These are phyloP conservation scores for Calocybe cyanea DNA, from an alignment of 768 basidiomycete species.

Conservation along the genomic window DNA sequence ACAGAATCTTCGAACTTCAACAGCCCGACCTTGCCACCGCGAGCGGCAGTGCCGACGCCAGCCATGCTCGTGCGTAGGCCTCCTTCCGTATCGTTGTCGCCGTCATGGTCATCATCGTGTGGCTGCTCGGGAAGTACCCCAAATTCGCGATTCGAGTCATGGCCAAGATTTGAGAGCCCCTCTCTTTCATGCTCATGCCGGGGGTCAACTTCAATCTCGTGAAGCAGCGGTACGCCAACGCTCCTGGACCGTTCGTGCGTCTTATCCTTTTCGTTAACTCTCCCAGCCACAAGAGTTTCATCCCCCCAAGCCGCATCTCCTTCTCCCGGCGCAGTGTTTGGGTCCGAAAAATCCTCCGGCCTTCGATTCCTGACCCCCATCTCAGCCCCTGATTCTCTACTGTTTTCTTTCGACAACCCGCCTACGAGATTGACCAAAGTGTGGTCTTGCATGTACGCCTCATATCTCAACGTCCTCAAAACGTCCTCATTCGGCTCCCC, in stretches of 20 bases:
- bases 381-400: slow-evolving; percentile 20
- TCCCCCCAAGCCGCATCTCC: slow-evolving; percentile 13
- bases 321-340: slow-evolving; percentile 1
- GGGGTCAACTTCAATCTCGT: slow-evolving; percentile 20
- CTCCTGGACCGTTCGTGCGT: slow-evolving; percentile 24
- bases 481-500: slow-evolving; percentile 9
- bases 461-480: slow-evolving; percentile 35
- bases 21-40: slow-evolving; percentile 24
- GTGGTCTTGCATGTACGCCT: slow-evolving; percentile 34
- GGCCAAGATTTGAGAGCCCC: not conserved
- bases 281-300: slow-evolving; percentile 16
- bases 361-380: slow-evolving; percentile 2
- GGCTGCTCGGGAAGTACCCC: slow-evolving; percentile 9
- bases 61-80: slow-evolving; percentile 32
- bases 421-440: slow-evolving; percentile 23
- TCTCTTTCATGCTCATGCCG: slow-evolving; percentile 3
- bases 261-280: slow-evolving; percentile 5
- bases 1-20: slow-evolving; percentile 1
- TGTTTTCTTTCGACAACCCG: slow-evolving; percentile 22
- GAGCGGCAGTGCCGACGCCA: slow-evolving; percentile 40
- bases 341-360: slow-evolving; percentile 11
- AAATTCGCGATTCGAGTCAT: slow-evolving; percentile 1
- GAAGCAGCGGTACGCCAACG: slow-evolving; percentile 25
- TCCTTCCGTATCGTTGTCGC: slow-evolving; percentile 19
- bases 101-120: not conserved